Base-by-base conservation (phyloP, 1,284 basidiomycete species). In the Apiotrichum laibachii region DNA sequence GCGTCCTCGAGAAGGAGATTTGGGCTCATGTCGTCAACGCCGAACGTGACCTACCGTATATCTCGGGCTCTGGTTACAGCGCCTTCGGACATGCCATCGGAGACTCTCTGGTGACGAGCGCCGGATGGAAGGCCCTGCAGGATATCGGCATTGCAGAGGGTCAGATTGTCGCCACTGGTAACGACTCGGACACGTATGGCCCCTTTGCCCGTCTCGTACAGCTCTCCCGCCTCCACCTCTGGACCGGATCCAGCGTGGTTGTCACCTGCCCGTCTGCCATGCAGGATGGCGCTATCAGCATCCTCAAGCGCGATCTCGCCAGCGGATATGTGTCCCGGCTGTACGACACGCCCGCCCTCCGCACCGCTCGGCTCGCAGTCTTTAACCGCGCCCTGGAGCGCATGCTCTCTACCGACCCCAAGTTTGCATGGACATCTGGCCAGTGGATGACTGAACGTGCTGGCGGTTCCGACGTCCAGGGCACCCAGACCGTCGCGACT, bases 401-500 rank as follows among this genome's bases (percentile, higher is more conserved):
- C 16, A 55, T 64, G 8, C 45, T 61, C 18, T 57, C 55, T 8
- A 37, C 40, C 1, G 83, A 90, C 71, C 84, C 87, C 1, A 67
- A 77, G 0, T 61, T 75, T 22, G 86, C 87, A 0, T 90, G 85
- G 68, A 88, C 86, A 0, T 84, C 88, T 10, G 89, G 89, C 0
- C 88, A 90, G 77, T 90, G 88, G 88, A 89, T 89, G 88, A 89
- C 88, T 2, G 88, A 89, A 84, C 83, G 86, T 22, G 82, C 86
- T 7, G 89, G 88, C 46, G 88, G 89, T 1, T 88, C 86, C 0
- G 89, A 90, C 66, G 84, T 91, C 12, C 86, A 85, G 1, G 82
- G 84, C 55, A 88, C 86, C 4, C 89, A 91, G 74, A 91, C 88
- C 0, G 79, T 57, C 26, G 61, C 61, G 13, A 35, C 39, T 2